Evolutionary conservation across 306 rosid species (phyloP).

Genomic region (Castanea sativa): DNA sequence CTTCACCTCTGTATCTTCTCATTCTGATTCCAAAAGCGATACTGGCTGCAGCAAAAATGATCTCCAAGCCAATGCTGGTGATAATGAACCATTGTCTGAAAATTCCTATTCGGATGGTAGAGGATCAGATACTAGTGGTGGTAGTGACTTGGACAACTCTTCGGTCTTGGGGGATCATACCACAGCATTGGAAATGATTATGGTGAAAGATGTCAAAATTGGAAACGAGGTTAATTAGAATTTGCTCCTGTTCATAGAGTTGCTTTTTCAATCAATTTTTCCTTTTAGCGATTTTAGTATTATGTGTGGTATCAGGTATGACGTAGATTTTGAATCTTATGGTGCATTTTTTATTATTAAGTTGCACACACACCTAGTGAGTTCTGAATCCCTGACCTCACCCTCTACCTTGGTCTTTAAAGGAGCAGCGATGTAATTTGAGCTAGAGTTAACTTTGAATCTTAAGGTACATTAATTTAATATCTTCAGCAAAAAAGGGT

Average conservation of each 20-base stretch:
- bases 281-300: background rate
- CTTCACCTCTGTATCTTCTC: conserved; percentile 56
- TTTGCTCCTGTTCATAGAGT: background rate
- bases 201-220: conserved; percentile 71
- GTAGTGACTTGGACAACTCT: conserved; percentile 27
- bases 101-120: conserved; percentile 26
- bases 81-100: conserved; percentile 25
- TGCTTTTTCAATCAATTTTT: background rate
- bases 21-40: conserved; percentile 39
- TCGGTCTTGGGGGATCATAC: conserved; percentile 34
- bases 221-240: conserved; percentile 64
- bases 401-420: too few species aligned
- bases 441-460: too few species aligned
- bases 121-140: conserved; percentile 14
- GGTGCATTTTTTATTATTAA: background rate
- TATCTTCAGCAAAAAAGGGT: background rate
- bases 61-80: conserved; percentile 9
- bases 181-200: conserved; percentile 68
- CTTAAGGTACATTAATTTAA: background rate
- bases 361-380: too few species aligned
- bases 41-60: background rate
- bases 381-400: too few species aligned
- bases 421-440: too few species aligned
- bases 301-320: background rate
- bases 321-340: background rate